Evolutionary conservation across 306 rosid genomes (phyloP), one percentile per base, ranked within the genome.

Genomic region (Sicyos edulis): DNA sequence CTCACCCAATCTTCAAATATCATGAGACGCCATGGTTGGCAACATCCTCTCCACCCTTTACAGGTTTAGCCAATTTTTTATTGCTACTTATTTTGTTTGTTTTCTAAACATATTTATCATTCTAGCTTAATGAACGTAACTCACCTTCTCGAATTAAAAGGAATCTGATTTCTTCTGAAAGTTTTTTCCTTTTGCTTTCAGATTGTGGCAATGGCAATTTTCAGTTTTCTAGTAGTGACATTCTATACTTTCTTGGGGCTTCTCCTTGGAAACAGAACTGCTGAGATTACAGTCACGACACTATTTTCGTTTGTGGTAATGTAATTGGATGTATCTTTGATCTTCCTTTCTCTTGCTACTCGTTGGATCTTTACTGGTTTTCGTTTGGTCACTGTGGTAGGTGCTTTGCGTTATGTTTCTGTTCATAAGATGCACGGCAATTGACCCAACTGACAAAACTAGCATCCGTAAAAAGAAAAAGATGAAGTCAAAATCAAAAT

Each of bases 11-110:
- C 57, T 47, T 45, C 61, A 44, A 11, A 54, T 70, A 74, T 32
- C 70, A 74, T 74, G 87, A 93, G 97, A 86, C 96, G 91, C 90
- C 96, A 90, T 83, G 98, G 98, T 19, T 93, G 93, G 90, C 95
- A 93, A 76, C 88, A 84, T 57, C 98, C 98, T 73, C 86, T 93
- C 73, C 98, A 90, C 63, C 85, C 96, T 77, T 76, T 93, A 74
- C 98, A 90, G 96, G 98, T 92, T 2, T 12, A 21, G 2, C 76
- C 72, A n/a, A 32, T 75, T 60, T 21, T 16, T 51, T 3, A 0
- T 11, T 20, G 11, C 49, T 10, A 21, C 44, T 60, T 7, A 17
- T 6, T 4, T 56, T 56, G 2, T 56, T 56, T 21, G 5, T 56
- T 19, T 55, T 55, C 21, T 16, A n/a, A 53, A 51, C 20, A 52